Percentiles rank a stretch among this genome's conserved stretches.
These are phyloP conservation scores for Oryza officinalis DNA, from an alignment of 176 grass and related monocot species.

Conservation along the genomic window DNA sequence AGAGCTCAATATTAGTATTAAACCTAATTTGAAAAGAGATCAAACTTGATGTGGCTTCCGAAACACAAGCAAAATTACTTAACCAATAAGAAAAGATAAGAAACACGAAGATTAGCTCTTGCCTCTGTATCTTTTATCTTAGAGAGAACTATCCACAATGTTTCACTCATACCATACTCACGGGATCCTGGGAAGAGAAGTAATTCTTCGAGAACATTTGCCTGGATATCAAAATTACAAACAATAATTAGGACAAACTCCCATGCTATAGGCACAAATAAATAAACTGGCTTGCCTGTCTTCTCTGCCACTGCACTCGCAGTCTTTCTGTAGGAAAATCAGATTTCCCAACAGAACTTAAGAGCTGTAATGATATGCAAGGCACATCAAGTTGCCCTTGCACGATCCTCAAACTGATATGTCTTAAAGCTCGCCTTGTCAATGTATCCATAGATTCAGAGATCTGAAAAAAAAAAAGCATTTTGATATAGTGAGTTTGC, in stretches of 20 bases:
- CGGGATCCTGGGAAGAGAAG: slow-evolving; percentile 50
- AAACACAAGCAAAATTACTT: slow-evolving; percentile 25
- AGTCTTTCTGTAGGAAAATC: slow-evolving; percentile 80
- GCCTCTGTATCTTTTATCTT: slow-evolving; percentile 80
- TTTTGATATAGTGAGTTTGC: slow-evolving; percentile 31
- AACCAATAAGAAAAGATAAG: slow-evolving; percentile 7
- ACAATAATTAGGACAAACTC: slow-evolving; percentile 26
- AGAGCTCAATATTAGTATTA: neutral
- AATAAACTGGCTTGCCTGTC: slow-evolving; percentile 60
- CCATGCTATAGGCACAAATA: slow-evolving; percentile 19
- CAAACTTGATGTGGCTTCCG: neutral
- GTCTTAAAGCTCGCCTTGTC: slow-evolving; percentile 71
- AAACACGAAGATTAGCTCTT: slow-evolving; percentile 41
- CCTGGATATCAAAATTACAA: slow-evolving; percentile 52
- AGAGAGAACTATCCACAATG: slow-evolving; percentile 62
- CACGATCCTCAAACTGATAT: slow-evolving; percentile 45
- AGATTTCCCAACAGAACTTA: slow-evolving; percentile 66
- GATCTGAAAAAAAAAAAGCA: slow-evolving; percentile 65
- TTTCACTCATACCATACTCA: slow-evolving; percentile 52
- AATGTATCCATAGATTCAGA: slow-evolving; percentile 79
- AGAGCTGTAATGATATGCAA: slow-evolving; percentile 68
- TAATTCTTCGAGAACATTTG: slow-evolving; percentile 87
- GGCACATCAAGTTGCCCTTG: slow-evolving; percentile 64
- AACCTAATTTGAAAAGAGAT: slow-evolving; percentile 1
- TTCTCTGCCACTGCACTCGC: slow-evolving; percentile 67